Base-by-base conservation (phyloP, 2,329 filamentous ascomycete species). In the Exophiala aquamarina region DNA sequence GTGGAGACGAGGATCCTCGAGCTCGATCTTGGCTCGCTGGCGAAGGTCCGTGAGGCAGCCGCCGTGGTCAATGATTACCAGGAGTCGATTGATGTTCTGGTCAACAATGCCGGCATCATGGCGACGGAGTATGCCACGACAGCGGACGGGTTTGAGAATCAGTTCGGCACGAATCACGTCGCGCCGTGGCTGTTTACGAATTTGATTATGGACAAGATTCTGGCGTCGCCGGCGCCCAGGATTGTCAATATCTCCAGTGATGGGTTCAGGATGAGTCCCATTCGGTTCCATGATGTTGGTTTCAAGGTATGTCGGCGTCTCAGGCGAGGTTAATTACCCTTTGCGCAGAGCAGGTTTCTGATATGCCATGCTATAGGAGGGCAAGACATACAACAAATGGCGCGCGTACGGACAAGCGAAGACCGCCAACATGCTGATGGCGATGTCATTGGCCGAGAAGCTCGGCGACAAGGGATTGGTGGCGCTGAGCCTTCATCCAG, bases 321-420 rank as follows among this genome's bases (percentile, higher is more conserved):
- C n/a, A n/a, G n/a, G n/a, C n/a, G n/a, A n/a, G 23, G 23, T 26
- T 26, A 26, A 26, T 11, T 26, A n/a, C n/a, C n/a, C n/a, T n/a
- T n/a, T n/a, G n/a, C n/a, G n/a, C n/a, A n/a, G n/a, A n/a, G n/a
- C n/a, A n/a, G n/a, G n/a, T n/a, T n/a, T n/a, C n/a, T n/a, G n/a
- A n/a, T n/a, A 67, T 46, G 60, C 61, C 55, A 66, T 60, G 31
- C 65, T 65, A 44, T 54, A 60, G 2, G 65, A 49, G 4, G 44
- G 44, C 11, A 34, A 44, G 21, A 53, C 59, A 2, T 71, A 70
- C 57, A 56, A 50, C 23, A 59, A 54, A 18, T 72, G 68, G 58
- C 53, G 55, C 8, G 65, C 65, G 3, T 76, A 76, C 56, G 71
- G 67, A 3, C 70, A 74, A 45, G 59, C 62, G 31, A 76, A 77